Evolutionary conservation across 108 stramenopile genomes (phyloP).

Genomic region (Skeletonema potamos): DNA sequence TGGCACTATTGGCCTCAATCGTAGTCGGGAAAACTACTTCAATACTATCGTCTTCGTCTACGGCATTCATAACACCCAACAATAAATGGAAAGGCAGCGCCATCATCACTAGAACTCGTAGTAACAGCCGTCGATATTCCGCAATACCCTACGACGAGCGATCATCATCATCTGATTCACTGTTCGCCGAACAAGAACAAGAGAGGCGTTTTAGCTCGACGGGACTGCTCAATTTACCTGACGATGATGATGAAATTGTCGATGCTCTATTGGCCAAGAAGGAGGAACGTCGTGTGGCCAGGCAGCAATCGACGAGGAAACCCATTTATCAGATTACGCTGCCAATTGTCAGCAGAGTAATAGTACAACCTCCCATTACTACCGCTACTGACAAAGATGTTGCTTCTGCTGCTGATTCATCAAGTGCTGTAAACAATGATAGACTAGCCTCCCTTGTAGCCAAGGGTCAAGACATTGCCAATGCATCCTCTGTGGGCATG

Average conservation of each 20-base stretch:
- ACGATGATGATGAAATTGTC: conserved; percentile 48
- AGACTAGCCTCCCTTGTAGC: conserved; percentile 36
- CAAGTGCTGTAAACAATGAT: not conserved
- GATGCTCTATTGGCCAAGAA: conserved; percentile 49
- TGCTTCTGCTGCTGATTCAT: not conserved
- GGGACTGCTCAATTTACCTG: conserved; percentile 17
- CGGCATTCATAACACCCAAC: not conserved
- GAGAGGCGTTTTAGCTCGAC: not conserved
- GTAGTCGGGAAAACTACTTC: not conserved
- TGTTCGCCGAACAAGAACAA: not conserved
- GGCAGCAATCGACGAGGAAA: conserved; percentile 10
- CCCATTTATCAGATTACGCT: conserved; percentile 49
- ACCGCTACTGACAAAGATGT: not conserved
- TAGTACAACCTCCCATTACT: no score
- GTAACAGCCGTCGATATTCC: conserved; percentile 37
- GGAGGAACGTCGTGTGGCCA: conserved; percentile 36
- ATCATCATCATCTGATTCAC: conserved; percentile 7
- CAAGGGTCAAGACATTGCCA: conserved; percentile 37
- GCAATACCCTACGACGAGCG: conserved; percentile 45
- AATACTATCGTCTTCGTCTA: not conserved
- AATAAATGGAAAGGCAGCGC: not conserved
- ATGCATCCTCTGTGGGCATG: conserved; percentile 54
- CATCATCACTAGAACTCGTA: not conserved
- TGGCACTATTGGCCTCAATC: not conserved
- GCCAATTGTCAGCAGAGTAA: conserved; percentile 24